Percentiles rank a stretch among this genome's conserved stretches.
Evolutionary conservation across 1,139 yeast species (phyloP).

Genomic region (Nakaseomyces delphensis): DNA sequence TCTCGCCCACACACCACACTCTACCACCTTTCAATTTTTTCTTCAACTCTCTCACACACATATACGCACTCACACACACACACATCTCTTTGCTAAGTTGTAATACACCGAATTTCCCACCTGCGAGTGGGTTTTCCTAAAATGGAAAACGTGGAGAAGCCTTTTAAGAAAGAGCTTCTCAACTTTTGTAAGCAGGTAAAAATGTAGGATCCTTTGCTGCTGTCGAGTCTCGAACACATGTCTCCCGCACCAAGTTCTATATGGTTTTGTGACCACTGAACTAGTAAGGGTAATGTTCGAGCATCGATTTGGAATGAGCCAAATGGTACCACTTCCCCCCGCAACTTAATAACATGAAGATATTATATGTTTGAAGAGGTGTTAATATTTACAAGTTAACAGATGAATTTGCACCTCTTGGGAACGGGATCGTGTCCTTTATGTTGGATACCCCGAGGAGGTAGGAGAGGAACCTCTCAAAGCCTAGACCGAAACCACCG

Average conservation of each 20-base stretch:
- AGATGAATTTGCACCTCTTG: constrained; percentile 35
- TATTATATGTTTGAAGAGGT: too few relatives aligned
- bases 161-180: too few relatives aligned
- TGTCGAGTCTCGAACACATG: constrained; percentile 13
- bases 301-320: not conserved
- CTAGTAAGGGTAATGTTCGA: not conserved
- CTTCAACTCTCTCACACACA: too few relatives aligned
- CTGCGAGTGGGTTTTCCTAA: constrained; percentile 16
- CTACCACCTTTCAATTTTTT: too few relatives aligned
- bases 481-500: constrained; percentile 96
- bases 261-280: not conserved
- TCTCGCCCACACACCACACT: not conserved
- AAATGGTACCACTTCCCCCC: not conserved
- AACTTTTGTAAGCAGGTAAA: constrained; percentile 23
- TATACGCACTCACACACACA: too few relatives aligned
- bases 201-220: constrained; percentile 20
- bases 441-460: constrained; percentile 60
- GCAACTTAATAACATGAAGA: not conserved
- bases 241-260: not conserved
- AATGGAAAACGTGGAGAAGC: not conserved
- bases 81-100: too few relatives aligned
- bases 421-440: constrained; percentile 81
- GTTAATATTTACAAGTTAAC: constrained; percentile 1
- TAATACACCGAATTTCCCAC: constrained; percentile 35
- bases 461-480: constrained; percentile 74